phyloP scores from a whole-genome alignment of 805 yeast species.

The Myxozyma neotropica region DNA sequence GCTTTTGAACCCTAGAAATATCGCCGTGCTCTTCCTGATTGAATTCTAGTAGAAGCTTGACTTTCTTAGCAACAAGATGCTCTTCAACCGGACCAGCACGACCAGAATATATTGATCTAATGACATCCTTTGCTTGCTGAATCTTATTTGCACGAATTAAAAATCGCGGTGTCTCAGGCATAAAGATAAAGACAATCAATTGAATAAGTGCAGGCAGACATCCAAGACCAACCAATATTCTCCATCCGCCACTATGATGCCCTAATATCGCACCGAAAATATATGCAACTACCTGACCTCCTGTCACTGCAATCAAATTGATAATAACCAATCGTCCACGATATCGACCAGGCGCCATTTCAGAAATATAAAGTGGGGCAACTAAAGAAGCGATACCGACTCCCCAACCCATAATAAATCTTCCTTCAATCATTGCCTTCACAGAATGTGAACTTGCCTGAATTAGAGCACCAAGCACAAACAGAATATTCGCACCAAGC shows the following conservation, averaged over 20 bases:
- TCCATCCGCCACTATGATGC: conserved; percentile 81
- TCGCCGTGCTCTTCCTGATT: conserved; percentile 30
- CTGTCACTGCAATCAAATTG: conserved; percentile 85
- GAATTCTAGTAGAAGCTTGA: conserved; percentile 56
- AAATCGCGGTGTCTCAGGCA: conserved; percentile 95
- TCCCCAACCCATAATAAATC: conserved; percentile 95
- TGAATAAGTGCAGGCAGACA: conserved; percentile 87
- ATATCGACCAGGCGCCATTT: conserved; percentile 81
- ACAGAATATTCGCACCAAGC: conserved; percentile 77
- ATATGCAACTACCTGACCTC: conserved; percentile 93
- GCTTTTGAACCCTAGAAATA: conserved; percentile 17
- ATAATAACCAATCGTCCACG: conserved; percentile 90
- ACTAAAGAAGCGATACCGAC: conserved; percentile 93
- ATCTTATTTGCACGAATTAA: conserved; percentile 69
- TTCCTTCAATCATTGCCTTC: conserved; percentile 90
- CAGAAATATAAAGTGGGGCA: conserved; percentile 92
- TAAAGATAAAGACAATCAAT: conserved; percentile 71
- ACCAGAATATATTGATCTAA: conserved; percentile 57
- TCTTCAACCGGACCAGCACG: conserved; percentile 55
- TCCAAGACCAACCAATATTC: conserved; percentile 86
- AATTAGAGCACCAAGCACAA: conserved; percentile 78
- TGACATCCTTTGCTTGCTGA: conserved; percentile 68
- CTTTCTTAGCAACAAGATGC: conserved; percentile 63
- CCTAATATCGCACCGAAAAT: conserved; percentile 87
- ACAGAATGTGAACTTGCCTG: conserved; percentile 79